A percentile compares a stretch with the other conserved stretches of the same genome.
Conservation (phyloP, 352 stramenopile genomes). For the Phytophthora citricola region DNA sequence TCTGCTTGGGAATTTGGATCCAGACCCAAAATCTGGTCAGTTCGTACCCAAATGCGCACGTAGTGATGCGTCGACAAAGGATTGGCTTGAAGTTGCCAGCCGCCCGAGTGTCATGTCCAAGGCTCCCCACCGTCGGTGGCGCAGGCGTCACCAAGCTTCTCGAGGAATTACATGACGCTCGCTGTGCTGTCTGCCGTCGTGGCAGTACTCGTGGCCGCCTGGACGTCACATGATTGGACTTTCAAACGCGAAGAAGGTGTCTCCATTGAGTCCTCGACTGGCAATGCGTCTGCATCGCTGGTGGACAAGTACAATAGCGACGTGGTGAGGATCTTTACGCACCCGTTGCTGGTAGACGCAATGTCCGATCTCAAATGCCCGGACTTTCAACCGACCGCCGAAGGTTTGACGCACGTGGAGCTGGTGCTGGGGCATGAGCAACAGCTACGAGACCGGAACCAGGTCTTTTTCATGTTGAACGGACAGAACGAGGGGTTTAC, state of each 20-base stretch:
- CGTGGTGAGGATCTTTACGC: slow-evolving; percentile 52
- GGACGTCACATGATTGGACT: slow-evolving; percentile 17
- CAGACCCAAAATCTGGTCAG: neutral
- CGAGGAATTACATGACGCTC: slow-evolving; percentile 35
- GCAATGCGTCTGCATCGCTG: slow-evolving; percentile 14
- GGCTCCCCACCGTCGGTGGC: neutral
- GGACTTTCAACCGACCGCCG: slow-evolving; percentile 32
- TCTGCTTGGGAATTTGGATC: slow-evolving; percentile 9
- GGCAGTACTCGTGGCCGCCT: slow-evolving; percentile 44
- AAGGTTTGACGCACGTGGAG: slow-evolving; percentile 45
- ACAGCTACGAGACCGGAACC: slow-evolving; percentile 38
- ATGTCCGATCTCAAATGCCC: slow-evolving; percentile 23
- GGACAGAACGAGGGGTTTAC: slow-evolving; percentile 62
- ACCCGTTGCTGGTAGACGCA: slow-evolving; percentile 39
- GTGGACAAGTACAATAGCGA: slow-evolving; percentile 68
- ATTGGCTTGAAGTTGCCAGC: slow-evolving; percentile 20
- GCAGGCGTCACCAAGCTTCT: neutral
- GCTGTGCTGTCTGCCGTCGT: slow-evolving; percentile 41
- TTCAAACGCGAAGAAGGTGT: neutral
- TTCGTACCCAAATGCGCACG: neutral
- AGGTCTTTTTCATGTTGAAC: slow-evolving; percentile 78
- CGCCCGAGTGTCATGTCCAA: slow-evolving; percentile 2
- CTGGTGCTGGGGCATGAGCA: slow-evolving; percentile 36
- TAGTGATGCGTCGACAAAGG: neutral
- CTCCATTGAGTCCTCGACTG: slow-evolving; percentile 7